phyloP scores from a whole-genome alignment of 768 basidiomycete genomes.

The Leucocoprinus leucothites region DNA sequence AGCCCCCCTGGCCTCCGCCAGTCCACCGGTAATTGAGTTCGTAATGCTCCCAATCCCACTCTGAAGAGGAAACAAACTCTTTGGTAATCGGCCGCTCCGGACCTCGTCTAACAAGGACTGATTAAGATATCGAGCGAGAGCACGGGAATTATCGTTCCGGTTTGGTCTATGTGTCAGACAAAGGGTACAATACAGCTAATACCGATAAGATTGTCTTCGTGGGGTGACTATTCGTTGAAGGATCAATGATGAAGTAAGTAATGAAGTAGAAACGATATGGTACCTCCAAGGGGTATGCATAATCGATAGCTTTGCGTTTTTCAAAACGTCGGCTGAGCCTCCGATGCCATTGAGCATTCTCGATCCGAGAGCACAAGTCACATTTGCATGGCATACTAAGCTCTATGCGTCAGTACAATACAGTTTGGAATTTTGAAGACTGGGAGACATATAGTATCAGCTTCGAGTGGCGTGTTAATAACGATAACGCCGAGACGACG shows the following conservation, averaged over 20 bases:
- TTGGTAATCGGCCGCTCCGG: too few relatives aligned
- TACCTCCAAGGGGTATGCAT: slow-evolving; percentile 47
- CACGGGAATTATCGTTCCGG: too few relatives aligned
- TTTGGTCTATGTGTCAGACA: slow-evolving; percentile 45
- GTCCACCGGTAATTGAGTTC: too few relatives aligned
- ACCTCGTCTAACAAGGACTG: too few relatives aligned
- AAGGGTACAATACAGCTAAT: slow-evolving; percentile 50
- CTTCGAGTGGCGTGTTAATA: slow-evolving; percentile 50
- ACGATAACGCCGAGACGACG: slow-evolving; percentile 45
- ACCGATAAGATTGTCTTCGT: slow-evolving; percentile 46
- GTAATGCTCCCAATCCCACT: too few relatives aligned
- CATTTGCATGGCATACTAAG: slow-evolving; percentile 44
- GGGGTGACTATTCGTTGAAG: slow-evolving; percentile 29
- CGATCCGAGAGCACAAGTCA: slow-evolving; percentile 44
- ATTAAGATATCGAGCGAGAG: background rate
- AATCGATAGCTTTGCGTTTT: slow-evolving; percentile 47
- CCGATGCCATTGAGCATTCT: slow-evolving; percentile 49
- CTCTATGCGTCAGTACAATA: too few relatives aligned
- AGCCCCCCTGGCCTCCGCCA: too few relatives aligned
- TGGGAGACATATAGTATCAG: slow-evolving; percentile 36
- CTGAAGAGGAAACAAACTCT: too few relatives aligned
- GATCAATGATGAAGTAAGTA: too few relatives aligned
- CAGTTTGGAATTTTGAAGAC: too few relatives aligned
- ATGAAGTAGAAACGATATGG: slow-evolving; percentile 2
- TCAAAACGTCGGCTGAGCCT: slow-evolving; percentile 45